Evolutionary conservation across 805 yeast genomes (phyloP).

Genomic region (Phaffomyces thermotolerans): DNA sequence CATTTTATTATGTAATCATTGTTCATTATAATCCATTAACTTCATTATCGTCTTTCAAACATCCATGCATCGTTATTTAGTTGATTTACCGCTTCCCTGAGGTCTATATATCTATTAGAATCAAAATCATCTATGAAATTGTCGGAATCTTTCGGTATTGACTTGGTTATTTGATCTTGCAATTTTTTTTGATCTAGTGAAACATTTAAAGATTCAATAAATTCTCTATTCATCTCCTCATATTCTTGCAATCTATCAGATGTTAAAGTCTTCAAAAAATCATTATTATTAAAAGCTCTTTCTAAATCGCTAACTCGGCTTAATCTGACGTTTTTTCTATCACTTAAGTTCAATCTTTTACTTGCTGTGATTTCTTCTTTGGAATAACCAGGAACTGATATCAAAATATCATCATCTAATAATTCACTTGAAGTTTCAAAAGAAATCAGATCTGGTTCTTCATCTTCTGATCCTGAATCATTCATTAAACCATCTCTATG

Average conservation of each 20-base stretch:
- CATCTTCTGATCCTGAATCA: slow-evolving; percentile 24
- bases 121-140: background rate
- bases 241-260: slow-evolving; percentile 15
- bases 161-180: background rate
- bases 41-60: background rate
- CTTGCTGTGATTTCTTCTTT: slow-evolving; percentile 21
- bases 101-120: slow-evolving; percentile 1
- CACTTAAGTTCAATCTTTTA: slow-evolving; percentile 17
- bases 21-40: background rate
- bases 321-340: slow-evolving; percentile 20
- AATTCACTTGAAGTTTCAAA: slow-evolving; percentile 13
- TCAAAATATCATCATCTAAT: slow-evolving; percentile 19
- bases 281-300: slow-evolving; percentile 14
- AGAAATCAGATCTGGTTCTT: slow-evolving; percentile 20
- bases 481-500: slow-evolving; percentile 12
- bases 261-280: slow-evolving; percentile 13
- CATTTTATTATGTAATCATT: too few relatives aligned
- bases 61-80: slow-evolving; percentile 6
- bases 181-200: background rate
- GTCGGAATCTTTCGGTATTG: background rate
- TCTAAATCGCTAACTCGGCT: slow-evolving; percentile 18
- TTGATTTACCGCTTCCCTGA: slow-evolving; percentile 3
- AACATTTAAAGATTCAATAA: background rate
- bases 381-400: slow-evolving; percentile 23
- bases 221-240: slow-evolving; percentile 14